Evolutionary conservation across 352 stramenopile genomes (phyloP).

Genomic region (Globisporangium parvum): DNA sequence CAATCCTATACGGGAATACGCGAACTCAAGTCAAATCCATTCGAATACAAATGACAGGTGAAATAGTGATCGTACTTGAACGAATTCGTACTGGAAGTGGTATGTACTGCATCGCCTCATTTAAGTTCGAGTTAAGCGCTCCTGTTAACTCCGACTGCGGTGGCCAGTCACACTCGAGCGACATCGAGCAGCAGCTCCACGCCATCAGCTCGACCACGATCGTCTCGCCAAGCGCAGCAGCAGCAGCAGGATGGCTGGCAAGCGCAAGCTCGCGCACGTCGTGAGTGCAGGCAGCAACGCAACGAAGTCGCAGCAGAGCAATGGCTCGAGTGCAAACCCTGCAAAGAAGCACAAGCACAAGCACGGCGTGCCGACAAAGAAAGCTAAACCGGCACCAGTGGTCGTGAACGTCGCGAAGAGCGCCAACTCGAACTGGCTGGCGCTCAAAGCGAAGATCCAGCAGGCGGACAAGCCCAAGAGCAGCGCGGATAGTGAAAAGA

Average conservation of each 20-base stretch:
- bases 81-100: too few relatives aligned
- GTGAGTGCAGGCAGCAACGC: slow-evolving; percentile 1
- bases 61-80: too few relatives aligned
- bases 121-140: too few relatives aligned
- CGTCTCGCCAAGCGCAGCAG: too few relatives aligned
- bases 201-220: too few relatives aligned
- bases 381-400: slow-evolving; percentile 6
- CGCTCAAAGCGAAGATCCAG: slow-evolving; percentile 71
- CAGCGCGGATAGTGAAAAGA: background rate
- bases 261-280: slow-evolving; percentile 16
- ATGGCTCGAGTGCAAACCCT: slow-evolving; percentile 13
- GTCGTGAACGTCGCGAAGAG: slow-evolving; percentile 11
- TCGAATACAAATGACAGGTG: too few relatives aligned
- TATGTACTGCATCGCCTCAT: too few relatives aligned
- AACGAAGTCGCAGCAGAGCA: slow-evolving; percentile 9
- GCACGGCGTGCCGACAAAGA: slow-evolving; percentile 22
- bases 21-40: too few relatives aligned
- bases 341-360: slow-evolving; percentile 22
- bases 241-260: slow-evolving; percentile 10
- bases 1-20: too few relatives aligned
- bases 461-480: slow-evolving; percentile 23
- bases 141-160: too few relatives aligned
- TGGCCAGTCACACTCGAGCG: too few relatives aligned
- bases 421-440: slow-evolving; percentile 68
- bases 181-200: too few relatives aligned